Conservation (phyloP, 345 rosid species). For the Citropsis articulata region DNA sequence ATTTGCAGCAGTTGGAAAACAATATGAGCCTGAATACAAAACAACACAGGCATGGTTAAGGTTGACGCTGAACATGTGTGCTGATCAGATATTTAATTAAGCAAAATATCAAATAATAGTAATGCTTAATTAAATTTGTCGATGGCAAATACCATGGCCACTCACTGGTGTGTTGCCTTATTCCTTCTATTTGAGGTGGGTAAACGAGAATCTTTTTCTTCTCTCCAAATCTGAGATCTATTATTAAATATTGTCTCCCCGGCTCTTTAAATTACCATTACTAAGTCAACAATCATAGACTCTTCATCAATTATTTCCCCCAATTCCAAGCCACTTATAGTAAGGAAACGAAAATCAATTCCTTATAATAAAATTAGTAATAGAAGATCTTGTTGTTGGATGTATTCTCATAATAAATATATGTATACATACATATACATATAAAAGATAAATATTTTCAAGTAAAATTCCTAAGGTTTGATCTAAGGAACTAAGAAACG, state of each 20-base stretch:
- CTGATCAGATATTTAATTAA: too few species aligned
- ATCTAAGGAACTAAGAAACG: neutral
- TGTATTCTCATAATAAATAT: too few species aligned
- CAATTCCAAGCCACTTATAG: neutral
- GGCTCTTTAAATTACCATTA: too few species aligned
- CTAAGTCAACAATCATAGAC: conserved; percentile 1
- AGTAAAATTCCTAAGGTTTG: too few species aligned
- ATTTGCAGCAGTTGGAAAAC: neutral
- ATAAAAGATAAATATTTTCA: too few species aligned
- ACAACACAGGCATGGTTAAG: too few species aligned
- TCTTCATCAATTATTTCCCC: neutral
- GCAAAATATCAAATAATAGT: too few species aligned
- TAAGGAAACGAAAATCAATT: neutral
- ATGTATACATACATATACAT: too few species aligned
- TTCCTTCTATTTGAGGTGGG: conserved; percentile 21
- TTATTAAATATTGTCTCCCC: neutral
- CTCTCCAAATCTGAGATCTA: conserved; percentile 2
- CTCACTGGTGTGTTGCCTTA: neutral
- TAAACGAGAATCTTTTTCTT: conserved; percentile 33
- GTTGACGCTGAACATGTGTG: too few species aligned
- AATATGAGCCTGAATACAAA: neutral
- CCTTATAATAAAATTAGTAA: neutral
- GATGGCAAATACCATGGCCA: neutral
- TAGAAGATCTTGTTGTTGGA: neutral
- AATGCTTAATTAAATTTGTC: too few species aligned